phyloP scores from a whole-genome alignment of 2,329 filamentous ascomycete species.

The Penicillium sp. region DNA sequence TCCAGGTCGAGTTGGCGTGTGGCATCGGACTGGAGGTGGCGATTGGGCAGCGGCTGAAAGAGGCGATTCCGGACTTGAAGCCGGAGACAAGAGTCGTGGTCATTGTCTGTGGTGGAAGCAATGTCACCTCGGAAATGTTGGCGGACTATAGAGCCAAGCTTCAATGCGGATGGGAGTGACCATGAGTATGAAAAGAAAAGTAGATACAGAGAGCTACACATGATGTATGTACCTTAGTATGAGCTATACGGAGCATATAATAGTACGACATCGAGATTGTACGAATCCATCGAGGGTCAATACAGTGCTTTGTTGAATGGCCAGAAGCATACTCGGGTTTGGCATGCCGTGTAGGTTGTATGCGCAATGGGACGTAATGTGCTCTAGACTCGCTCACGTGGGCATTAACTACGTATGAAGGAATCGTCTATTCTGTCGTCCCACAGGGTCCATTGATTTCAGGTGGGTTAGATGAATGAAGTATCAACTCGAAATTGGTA shows the following conservation, averaged over 20 bases:
- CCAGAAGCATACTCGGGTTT: too few species aligned
- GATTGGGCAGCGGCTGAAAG: slow-evolving; percentile 18
- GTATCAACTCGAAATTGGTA: too few species aligned
- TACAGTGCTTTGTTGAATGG: too few species aligned
- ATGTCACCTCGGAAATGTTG: slow-evolving; percentile 48
- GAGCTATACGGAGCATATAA: neutral
- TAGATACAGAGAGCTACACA: neutral
- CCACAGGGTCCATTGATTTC: too few species aligned
- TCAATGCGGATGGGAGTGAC: slow-evolving; percentile 24
- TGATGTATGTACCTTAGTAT: neutral
- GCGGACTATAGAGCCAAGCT: slow-evolving; percentile 44
- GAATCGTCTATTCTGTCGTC: too few species aligned
- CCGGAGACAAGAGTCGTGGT: slow-evolving; percentile 32
- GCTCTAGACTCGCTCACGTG: too few species aligned
- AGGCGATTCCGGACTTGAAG: slow-evolving; percentile 21
- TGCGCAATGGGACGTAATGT: too few species aligned
- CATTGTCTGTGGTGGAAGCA: slow-evolving; percentile 42
- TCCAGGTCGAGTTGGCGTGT: slow-evolving; percentile 76
- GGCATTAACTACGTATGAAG: too few species aligned
- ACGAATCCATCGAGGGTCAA: neutral
- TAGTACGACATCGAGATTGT: neutral
- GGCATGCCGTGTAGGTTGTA: too few species aligned
- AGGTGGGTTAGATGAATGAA: too few species aligned
- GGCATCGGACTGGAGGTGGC: slow-evolving; percentile 62
- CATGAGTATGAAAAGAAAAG: neutral